Evolutionary conservation across 2,329 filamentous ascomycete genomes (phyloP), one percentile per base, ranked within the genome.

Genomic region (Aspergillus ruber): DNA sequence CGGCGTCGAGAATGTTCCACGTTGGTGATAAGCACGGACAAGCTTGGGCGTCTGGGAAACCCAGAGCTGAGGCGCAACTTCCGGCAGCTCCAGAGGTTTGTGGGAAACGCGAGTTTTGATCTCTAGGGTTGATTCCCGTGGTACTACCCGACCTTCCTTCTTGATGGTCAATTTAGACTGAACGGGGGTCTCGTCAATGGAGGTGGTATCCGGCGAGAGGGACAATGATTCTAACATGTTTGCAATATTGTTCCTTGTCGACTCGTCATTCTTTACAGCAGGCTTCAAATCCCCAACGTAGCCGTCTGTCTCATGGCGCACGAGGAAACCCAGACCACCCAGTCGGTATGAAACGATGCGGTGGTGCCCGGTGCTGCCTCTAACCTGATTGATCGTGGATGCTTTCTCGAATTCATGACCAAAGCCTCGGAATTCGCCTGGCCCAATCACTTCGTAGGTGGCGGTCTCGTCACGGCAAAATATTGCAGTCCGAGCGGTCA

Each of bases 21-120:
- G 47, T 3, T 53, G 40, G 50, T 76, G 70, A 50, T 74, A 73
- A 1, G 71, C 73, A 25, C 68, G 65, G n/a, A 76, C 70, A 29
- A 76, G 69, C 36, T 71, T 73, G 1, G 69, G 67, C 1, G 73
- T 76, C 57, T 76, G 73, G 4, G 70, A 75, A 13, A 65, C 51
- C 73, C 73, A 77, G 20, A 76, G 63, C 56, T 75, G 72, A 2
- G 70, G 50, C 20, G 62, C 62, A 27, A 74, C 55, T 5, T 73
- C 62, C 8, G 52, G 0, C 9, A 74, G 44, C 2, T 50, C n/a
- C 13, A 76, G 51, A 18, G 45, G 56, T 38, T 62, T 70, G 23
- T 62, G 53, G 4, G 36, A 29, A n/a, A 62, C 57, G 1, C 69
- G 66, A 6, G 71, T 76, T 58, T 76, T 76, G 60, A 77, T 69